A percentile compares a stretch with the other conserved stretches of the same genome.
Evolutionary conservation across 768 basidiomycete species (phyloP).

Genomic region (Psilocybe tampanensis): DNA sequence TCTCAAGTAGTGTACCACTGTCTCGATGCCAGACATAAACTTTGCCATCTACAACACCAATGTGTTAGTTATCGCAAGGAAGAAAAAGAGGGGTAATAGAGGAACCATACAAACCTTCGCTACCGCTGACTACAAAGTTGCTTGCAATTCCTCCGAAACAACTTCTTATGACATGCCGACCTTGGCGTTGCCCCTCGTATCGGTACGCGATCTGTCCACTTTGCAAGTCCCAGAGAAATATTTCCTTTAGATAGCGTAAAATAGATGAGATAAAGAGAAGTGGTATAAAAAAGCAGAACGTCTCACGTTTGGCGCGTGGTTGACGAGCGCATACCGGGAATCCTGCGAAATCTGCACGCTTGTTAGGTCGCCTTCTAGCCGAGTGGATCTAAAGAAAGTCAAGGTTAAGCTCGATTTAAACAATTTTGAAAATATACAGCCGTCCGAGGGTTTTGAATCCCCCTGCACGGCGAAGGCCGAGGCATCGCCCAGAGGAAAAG

Average conservation of each 20-base stretch:
- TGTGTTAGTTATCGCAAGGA: constrained; percentile 3
- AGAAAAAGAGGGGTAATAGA: background rate
- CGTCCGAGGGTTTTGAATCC: background rate
- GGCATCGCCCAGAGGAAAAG: background rate
- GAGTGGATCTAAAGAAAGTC: constrained; percentile 52
- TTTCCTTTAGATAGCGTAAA: constrained; percentile 58
- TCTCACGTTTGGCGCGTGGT: constrained; percentile 84
- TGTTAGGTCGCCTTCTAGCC: constrained; percentile 79
- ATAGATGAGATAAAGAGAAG: constrained; percentile 14
- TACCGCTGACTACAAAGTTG: constrained; percentile 90
- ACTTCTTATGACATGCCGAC: constrained; percentile 84
- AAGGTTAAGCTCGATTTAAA: constrained; percentile 11
- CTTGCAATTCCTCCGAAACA: constrained; percentile 92
- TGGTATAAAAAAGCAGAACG: constrained; percentile 12
- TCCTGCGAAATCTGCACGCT: constrained; percentile 87
- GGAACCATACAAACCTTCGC: constrained; percentile 71
- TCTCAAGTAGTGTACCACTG: constrained; percentile 80
- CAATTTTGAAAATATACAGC: constrained; percentile 5
- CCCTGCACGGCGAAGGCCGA: background rate
- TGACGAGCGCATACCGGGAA: constrained; percentile 86
- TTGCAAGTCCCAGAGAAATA: constrained; percentile 84
- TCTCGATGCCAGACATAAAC: constrained; percentile 97
- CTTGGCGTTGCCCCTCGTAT: constrained; percentile 86
- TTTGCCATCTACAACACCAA: constrained; percentile 70
- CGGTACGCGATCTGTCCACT: constrained; percentile 72